A percentile compares a stretch with the other conserved stretches of the same genome.
phyloP scores from a whole-genome alignment of 116 monocot species.

The Dioscorea cayenensis region DNA sequence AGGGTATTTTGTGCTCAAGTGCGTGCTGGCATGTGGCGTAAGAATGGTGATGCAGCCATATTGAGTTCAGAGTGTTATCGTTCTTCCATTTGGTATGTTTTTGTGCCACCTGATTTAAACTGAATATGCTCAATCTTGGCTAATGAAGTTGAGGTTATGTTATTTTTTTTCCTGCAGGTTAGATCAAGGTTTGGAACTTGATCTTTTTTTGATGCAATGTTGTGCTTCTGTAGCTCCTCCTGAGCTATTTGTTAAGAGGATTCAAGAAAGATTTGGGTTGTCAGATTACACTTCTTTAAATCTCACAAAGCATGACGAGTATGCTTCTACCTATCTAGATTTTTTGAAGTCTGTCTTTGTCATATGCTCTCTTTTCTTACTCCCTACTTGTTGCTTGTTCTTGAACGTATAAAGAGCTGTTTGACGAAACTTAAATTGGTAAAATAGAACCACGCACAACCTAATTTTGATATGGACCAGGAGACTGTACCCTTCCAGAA shows the following conservation, averaged over 20 bases:
- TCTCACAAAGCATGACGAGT: slow-evolving; percentile 63
- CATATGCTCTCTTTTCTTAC: neutral
- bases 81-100: slow-evolving; percentile 51
- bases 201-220: slow-evolving; percentile 94
- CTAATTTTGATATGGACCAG: too few relatives aligned
- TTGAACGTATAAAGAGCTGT: neutral
- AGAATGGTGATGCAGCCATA: slow-evolving; percentile 76
- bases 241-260: slow-evolving; percentile 71
- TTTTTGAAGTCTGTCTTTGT: neutral
- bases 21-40: slow-evolving; percentile 96
- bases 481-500: too few relatives aligned
- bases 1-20: slow-evolving; percentile 95
- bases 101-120: neutral
- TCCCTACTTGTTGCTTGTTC: neutral
- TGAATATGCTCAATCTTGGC: neutral
- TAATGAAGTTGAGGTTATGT: neutral
- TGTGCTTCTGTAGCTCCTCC: slow-evolving; percentile 97
- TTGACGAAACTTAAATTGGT: too few relatives aligned
- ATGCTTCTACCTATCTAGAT: slow-evolving; percentile 16
- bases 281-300: slow-evolving; percentile 56
- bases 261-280: slow-evolving; percentile 90
- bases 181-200: slow-evolving; percentile 68
- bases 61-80: slow-evolving; percentile 62
- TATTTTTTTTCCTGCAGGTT: slow-evolving; percentile 47
- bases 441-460: too few relatives aligned